Percentiles rank a stretch among this genome's conserved stretches.
Evolutionary conservation across 2,329 filamentous ascomycete genomes (phyloP).

Genomic region (Aspergillus ruber): DNA sequence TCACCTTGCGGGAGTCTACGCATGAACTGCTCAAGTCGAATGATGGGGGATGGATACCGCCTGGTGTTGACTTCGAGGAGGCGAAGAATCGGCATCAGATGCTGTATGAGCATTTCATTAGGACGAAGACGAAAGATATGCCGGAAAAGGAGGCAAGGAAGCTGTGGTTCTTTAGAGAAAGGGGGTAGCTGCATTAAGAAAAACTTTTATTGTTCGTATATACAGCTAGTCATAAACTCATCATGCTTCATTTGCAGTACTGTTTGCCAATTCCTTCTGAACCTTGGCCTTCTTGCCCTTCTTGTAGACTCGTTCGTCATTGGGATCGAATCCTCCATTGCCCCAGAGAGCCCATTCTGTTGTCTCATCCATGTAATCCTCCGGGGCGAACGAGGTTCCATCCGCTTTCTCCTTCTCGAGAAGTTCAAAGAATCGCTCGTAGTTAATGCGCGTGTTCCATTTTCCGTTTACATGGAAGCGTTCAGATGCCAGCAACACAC

Average conservation of each 20-base stretch:
- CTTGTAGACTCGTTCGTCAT: slow-evolving; percentile 77
- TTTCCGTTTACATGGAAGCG: slow-evolving; percentile 69
- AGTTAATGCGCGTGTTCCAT: slow-evolving; percentile 92
- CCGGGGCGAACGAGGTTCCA: slow-evolving; percentile 68
- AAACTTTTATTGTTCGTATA: neutral
- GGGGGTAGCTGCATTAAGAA: slow-evolving; percentile 2
- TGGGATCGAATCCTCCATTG: slow-evolving; percentile 86
- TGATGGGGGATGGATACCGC: slow-evolving; percentile 11
- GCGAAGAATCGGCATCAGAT: slow-evolving; percentile 6
- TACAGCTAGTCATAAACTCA: neutral
- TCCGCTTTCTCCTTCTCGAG: slow-evolving; percentile 55
- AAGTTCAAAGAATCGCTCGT: slow-evolving; percentile 77
- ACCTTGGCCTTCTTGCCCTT: slow-evolving; percentile 61
- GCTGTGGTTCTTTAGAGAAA: slow-evolving; percentile 11
- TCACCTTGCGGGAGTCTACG: slow-evolving; percentile 9
- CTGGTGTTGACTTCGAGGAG: slow-evolving; percentile 10
- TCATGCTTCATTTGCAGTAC: neutral
- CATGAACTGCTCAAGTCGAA: slow-evolving; percentile 9
- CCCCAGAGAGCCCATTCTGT: slow-evolving; percentile 95
- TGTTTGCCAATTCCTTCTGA: neutral
- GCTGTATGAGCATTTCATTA: slow-evolving; percentile 9
- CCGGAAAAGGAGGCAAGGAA: slow-evolving; percentile 9
- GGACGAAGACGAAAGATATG: slow-evolving; percentile 4
- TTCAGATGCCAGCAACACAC: slow-evolving; percentile 75
- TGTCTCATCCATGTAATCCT: slow-evolving; percentile 87